phyloP scores from a whole-genome alignment of 2,329 filamentous ascomycete species.

The Berkeleyomyces basicola region DNA sequence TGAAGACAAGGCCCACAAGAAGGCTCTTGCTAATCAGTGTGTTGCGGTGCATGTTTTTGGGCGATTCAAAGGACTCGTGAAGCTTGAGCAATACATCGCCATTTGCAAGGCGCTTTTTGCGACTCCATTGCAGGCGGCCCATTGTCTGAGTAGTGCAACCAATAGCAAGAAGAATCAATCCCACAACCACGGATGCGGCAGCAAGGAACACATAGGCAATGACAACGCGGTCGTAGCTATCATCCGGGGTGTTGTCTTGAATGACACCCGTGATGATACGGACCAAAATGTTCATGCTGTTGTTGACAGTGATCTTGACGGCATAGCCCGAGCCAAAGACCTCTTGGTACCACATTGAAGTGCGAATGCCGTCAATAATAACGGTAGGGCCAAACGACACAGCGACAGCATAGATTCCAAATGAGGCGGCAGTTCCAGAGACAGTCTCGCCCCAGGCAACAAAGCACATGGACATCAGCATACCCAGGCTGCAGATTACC shows the following conservation, averaged over 20 bases:
- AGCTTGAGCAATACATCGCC: slow-evolving; percentile 28
- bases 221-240: slow-evolving; percentile 38
- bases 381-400: slow-evolving; percentile 37
- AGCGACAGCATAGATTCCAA: slow-evolving; percentile 42
- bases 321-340: slow-evolving; percentile 44
- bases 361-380: slow-evolving; percentile 45
- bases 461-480: slow-evolving; percentile 36
- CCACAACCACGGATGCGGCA: slow-evolving; percentile 30
- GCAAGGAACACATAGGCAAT: slow-evolving; percentile 40
- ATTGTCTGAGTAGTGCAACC: slow-evolving; percentile 27
- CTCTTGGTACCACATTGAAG: slow-evolving; percentile 40
- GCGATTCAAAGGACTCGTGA: slow-evolving; percentile 25
- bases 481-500: slow-evolving; percentile 33
- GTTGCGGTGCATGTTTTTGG: slow-evolving; percentile 23
- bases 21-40: slow-evolving; percentile 25
- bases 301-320: slow-evolving; percentile 45
- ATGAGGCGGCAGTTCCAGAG: slow-evolving; percentile 38
- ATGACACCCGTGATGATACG: slow-evolving; percentile 39
- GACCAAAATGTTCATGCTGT: slow-evolving; percentile 45
- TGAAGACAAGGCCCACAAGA: slow-evolving; percentile 27
- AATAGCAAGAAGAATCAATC: slow-evolving; percentile 23
- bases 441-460: slow-evolving; percentile 33
- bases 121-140: slow-evolving; percentile 38
- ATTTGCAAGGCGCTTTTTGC: slow-evolving; percentile 32
- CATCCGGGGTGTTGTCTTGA: slow-evolving; percentile 36